Conservation (phyloP, 164 flowering plant genomes). For the Piper longum region DNA sequence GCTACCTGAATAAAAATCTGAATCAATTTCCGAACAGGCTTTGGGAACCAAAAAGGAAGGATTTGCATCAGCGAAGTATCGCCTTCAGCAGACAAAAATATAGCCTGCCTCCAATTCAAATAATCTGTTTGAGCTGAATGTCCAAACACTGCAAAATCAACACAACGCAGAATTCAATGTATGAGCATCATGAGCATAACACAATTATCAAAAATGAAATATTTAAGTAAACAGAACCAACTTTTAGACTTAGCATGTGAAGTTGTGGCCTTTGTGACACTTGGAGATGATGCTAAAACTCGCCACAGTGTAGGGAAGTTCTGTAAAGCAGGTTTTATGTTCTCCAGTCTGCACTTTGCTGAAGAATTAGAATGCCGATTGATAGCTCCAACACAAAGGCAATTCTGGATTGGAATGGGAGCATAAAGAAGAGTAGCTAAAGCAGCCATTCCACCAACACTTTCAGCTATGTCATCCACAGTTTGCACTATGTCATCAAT, state of each 20-base stretch:
- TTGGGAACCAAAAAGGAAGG: conserved; percentile 96
- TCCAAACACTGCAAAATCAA: conserved; percentile 24
- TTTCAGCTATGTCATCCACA: conserved; percentile 97
- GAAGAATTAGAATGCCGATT: conserved; percentile 60
- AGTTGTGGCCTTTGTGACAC: neutral
- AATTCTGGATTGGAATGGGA: conserved; percentile 66
- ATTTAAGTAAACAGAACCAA: neutral
- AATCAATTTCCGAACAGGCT: conserved; percentile 62
- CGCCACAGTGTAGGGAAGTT: conserved; percentile 84
- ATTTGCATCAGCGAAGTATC: conserved; percentile 86
- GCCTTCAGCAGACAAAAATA: conserved; percentile 65
- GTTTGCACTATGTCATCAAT: conserved; percentile 61
- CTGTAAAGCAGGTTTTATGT: conserved; percentile 67
- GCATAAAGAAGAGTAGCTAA: conserved; percentile 91
- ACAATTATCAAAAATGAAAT: neutral
- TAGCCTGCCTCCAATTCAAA: conserved; percentile 71
- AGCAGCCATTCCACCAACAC: conserved; percentile 94
- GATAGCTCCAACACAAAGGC: conserved; percentile 74
- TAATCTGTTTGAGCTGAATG: conserved; percentile 56
- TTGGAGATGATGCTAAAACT: conserved; percentile 29
- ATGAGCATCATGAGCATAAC: neutral
- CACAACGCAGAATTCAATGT: neutral
- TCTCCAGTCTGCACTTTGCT: conserved; percentile 90
- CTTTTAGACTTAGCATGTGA: neutral
- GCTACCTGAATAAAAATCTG: conserved; percentile 89